phyloP scores from a whole-genome alignment of 108 stramenopile species.

The Skeletonema grethae region DNA sequence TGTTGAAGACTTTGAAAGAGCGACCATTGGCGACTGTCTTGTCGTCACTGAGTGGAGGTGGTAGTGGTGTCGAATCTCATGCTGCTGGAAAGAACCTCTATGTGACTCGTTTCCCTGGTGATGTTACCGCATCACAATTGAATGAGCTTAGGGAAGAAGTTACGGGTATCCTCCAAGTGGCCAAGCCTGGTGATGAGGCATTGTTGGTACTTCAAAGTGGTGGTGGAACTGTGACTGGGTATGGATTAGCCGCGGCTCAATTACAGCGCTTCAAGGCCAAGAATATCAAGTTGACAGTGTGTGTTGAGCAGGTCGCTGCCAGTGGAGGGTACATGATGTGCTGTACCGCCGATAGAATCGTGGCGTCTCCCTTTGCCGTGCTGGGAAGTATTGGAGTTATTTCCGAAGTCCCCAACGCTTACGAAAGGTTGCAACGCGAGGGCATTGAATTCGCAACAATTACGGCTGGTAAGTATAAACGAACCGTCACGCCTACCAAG shows the following conservation, averaged over 20 bases:
- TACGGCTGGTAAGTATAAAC: slow-evolving; percentile 92
- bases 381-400: slow-evolving; percentile 93
- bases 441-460: slow-evolving; percentile 94
- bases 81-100: slow-evolving; percentile 54
- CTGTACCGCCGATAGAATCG: slow-evolving; percentile 82
- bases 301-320: slow-evolving; percentile 95
- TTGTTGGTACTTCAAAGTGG: slow-evolving; percentile 84
- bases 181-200: slow-evolving; percentile 89
- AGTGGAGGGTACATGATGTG: slow-evolving; percentile 85
- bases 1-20: slow-evolving; percentile 65
- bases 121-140: slow-evolving; percentile 84
- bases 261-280: slow-evolving; percentile 76
- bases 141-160: slow-evolving; percentile 88
- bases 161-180: slow-evolving; percentile 77
- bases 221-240: slow-evolving; percentile 95
- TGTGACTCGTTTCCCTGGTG: slow-evolving; percentile 86
- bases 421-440: slow-evolving; percentile 85
- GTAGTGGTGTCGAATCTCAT: neutral
- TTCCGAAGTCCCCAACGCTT: slow-evolving; percentile 89
- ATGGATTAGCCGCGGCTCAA: slow-evolving; percentile 92
- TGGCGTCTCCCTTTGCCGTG: slow-evolving; percentile 84
- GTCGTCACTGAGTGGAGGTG: slow-evolving; percentile 24
- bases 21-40: slow-evolving; percentile 70
- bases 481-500: slow-evolving; percentile 92
- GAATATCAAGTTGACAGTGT: slow-evolving; percentile 86